These are phyloP conservation scores for Aspergillus clavatus DNA, from an alignment of 2,329 filamentous ascomycete genomes.

Conservation along the genomic window DNA sequence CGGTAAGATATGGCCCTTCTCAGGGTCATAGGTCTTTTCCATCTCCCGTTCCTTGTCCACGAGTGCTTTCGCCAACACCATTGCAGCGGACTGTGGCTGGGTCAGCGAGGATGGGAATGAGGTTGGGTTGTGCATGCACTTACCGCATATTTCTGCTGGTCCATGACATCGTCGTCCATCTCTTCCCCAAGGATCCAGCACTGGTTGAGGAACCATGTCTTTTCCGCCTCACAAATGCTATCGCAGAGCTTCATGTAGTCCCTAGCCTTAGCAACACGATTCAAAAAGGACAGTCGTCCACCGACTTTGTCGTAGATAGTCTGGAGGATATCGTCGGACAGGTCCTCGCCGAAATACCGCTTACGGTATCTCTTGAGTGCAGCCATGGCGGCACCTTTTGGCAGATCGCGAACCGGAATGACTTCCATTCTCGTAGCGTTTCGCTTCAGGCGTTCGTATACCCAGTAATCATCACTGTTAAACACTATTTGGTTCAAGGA, in stretches of 20 bases:
- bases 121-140: conserved; percentile 32
- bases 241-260: conserved; percentile 79
- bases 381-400: conserved; percentile 68
- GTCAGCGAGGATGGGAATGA: conserved; percentile 13
- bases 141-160: conserved; percentile 92
- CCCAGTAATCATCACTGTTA: conserved; percentile 98
- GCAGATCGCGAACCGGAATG: conserved; percentile 75
- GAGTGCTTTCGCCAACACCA: conserved; percentile 85
- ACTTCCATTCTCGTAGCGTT: conserved; percentile 94
- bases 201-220: conserved; percentile 74
- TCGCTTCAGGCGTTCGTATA: conserved; percentile 90
- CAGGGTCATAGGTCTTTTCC: conserved; percentile 58
- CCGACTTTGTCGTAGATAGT: conserved; percentile 82
- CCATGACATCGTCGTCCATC: conserved; percentile 97
- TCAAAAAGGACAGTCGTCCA: conserved; percentile 81
- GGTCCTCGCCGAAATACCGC: conserved; percentile 65
- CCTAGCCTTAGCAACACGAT: conserved; percentile 77
- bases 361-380: conserved; percentile 76
- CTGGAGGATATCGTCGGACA: conserved; percentile 54
- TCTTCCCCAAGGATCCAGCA: conserved; percentile 70
- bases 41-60: conserved; percentile 72
- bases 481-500: conserved; percentile 57
- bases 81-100: conserved; percentile 66
- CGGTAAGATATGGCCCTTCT: conserved; percentile 70
- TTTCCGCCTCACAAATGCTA: conserved; percentile 64